Percentiles rank a stretch among this genome's conserved stretches.
Conservation (phyloP, 768 basidiomycete species). For the Cystobasidium tubakii region DNA sequence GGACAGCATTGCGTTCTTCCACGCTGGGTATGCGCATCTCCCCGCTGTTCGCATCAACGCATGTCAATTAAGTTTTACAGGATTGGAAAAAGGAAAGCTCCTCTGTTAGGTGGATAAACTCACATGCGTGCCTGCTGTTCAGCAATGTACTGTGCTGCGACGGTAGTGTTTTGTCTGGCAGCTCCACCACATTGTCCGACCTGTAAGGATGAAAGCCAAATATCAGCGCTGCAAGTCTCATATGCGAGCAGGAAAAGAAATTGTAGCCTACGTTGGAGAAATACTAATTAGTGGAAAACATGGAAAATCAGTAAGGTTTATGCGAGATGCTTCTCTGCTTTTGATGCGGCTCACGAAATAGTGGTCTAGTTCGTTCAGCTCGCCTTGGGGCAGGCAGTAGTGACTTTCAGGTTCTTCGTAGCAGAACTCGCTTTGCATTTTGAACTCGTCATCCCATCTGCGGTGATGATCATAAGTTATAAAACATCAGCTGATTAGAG, state of each 20-base stretch:
- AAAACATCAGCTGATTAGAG: no score
- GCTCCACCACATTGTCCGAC: conserved; percentile 8
- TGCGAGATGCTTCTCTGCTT: no score
- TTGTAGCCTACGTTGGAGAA: conserved; percentile 3
- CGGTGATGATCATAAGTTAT: not conserved
- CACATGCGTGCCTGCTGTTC: not conserved
- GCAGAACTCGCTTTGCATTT: conserved; percentile 12
- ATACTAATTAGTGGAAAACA: no score
- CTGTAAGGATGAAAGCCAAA: not conserved
- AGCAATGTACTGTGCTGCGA: not conserved
- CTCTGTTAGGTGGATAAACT: not conserved
- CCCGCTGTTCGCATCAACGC: not conserved
- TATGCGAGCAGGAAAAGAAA: not conserved
- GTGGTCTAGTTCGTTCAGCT: conserved; percentile 3
- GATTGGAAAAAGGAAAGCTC: not conserved
- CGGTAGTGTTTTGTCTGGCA: not conserved
- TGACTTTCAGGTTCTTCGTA: conserved; percentile 20
- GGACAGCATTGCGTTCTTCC: not conserved
- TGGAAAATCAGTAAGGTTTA: no score
- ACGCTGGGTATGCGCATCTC: not conserved
- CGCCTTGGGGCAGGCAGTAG: conserved; percentile 11
- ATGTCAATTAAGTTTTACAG: no score
- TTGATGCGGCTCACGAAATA: conserved; percentile 10
- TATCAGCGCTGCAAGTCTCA: not conserved
- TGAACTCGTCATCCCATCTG: conserved; percentile 4